Conservation (phyloP, 495 filamentous ascomycete genomes). For the Penicilliopsis zonata region DNA sequence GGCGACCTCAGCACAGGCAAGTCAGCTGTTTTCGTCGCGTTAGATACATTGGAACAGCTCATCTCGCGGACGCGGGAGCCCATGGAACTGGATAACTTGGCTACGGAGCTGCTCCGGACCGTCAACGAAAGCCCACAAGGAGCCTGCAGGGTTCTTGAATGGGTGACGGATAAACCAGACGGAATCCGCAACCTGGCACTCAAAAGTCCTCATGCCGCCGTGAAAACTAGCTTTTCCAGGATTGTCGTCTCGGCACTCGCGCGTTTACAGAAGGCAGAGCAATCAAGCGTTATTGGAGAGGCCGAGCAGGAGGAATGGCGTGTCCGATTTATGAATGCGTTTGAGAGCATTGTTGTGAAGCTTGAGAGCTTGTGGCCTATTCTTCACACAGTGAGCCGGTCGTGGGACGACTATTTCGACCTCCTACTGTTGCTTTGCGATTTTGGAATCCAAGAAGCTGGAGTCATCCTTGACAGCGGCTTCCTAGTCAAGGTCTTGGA, state of each 20-base stretch:
- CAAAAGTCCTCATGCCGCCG: conserved; percentile 43
- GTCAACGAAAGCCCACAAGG: conserved; percentile 28
- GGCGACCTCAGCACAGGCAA: conserved; percentile 43
- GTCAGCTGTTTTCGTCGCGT: conserved; percentile 48
- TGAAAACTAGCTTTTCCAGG: conserved; percentile 45
- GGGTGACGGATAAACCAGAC: conserved; percentile 43
- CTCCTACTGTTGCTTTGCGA: conserved; percentile 48
- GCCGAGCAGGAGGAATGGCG: conserved; percentile 18
- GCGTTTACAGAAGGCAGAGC: conserved; percentile 37
- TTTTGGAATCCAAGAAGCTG: conserved; percentile 41
- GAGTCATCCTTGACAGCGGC: conserved; percentile 39
- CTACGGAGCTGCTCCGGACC: conserved; percentile 37
- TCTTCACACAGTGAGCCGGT: conserved; percentile 43
- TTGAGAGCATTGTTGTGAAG: conserved; percentile 42
- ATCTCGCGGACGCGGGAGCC: conserved; percentile 62
- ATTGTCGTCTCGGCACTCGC: conserved; percentile 40
- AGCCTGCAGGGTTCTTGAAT: conserved; percentile 41
- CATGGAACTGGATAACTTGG: conserved; percentile 46
- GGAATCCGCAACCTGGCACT: conserved; percentile 56
- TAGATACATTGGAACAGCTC: conserved; percentile 70
- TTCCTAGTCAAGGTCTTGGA: conserved; percentile 47
- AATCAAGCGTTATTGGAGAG: conserved; percentile 16
- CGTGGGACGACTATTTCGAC: conserved; percentile 76
- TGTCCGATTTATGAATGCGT: conserved; percentile 21
- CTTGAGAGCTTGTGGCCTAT: conserved; percentile 40